phyloP scores from a whole-genome alignment of 768 basidiomycete genomes.

The Pleurotus sapidus region DNA sequence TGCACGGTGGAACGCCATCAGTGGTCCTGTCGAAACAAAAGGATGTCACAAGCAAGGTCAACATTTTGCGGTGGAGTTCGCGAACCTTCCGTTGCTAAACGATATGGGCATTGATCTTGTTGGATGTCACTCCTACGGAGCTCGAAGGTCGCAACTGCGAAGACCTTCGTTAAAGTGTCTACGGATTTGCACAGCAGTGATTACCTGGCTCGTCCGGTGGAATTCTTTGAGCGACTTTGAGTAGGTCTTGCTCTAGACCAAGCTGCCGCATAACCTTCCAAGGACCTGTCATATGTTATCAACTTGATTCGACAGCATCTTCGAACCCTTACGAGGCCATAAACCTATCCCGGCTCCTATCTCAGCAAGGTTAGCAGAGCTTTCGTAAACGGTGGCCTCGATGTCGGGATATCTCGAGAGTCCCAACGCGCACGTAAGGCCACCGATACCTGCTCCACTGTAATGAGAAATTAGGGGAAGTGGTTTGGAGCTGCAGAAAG shows the following conservation, averaged over 20 bases:
- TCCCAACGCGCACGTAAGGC: constrained; percentile 43
- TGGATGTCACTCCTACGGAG: constrained; percentile 58
- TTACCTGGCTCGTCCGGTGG: constrained; percentile 36
- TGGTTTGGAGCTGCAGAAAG: constrained; percentile 10
- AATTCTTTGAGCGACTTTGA: constrained; percentile 33
- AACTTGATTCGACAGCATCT: background rate
- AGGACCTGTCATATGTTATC: constrained; percentile 28
- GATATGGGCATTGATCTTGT: constrained; percentile 50
- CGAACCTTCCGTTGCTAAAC: constrained; percentile 55
- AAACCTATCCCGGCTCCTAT: constrained; percentile 63
- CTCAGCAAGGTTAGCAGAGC: constrained; percentile 45
- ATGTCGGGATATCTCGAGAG: constrained; percentile 50
- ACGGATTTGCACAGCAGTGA: background rate
- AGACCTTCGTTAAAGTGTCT: constrained; percentile 1
- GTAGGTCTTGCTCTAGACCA: constrained; percentile 43
- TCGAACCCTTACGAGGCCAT: constrained; percentile 37
- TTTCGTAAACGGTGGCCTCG: constrained; percentile 56
- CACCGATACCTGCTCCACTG: constrained; percentile 54
- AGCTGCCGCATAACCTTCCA: constrained; percentile 47
- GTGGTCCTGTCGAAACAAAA: constrained; percentile 7
- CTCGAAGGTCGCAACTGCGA: constrained; percentile 46
- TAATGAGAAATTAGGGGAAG: constrained; percentile 11
- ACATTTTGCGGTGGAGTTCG: background rate
- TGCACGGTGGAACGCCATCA: constrained; percentile 59
- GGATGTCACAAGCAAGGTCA: background rate